Conservation (phyloP, 2,329 filamentous ascomycete genomes). For the Zymoseptoria ardabiliae region DNA sequence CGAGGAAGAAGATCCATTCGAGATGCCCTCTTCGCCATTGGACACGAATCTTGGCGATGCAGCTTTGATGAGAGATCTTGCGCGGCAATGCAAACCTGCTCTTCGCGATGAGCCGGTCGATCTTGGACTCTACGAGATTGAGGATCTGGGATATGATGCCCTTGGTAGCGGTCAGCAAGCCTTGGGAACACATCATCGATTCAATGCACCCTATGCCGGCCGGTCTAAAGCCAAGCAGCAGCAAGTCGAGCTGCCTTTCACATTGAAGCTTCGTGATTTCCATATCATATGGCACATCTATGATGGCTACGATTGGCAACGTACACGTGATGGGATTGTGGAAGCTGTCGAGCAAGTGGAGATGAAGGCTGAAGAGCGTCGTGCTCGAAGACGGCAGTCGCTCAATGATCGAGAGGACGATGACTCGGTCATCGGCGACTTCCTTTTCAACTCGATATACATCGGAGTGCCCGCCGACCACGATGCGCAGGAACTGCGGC, state of each 20-base stretch:
- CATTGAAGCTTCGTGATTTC: conserved; percentile 72
- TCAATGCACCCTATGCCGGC: conserved; percentile 22
- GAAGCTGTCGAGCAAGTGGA: conserved; percentile 87
- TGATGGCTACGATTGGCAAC: conserved; percentile 94
- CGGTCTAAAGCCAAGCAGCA: neutral
- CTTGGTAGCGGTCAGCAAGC: conserved; percentile 21
- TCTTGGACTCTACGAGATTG: conserved; percentile 25
- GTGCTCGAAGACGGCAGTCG: conserved; percentile 49
- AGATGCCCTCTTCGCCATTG: conserved; percentile 27
- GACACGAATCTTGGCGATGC: conserved; percentile 25
- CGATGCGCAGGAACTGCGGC: conserved; percentile 72
- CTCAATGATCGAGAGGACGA: conserved; percentile 60
- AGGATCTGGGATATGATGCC: conserved; percentile 30
- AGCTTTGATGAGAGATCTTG: conserved; percentile 26
- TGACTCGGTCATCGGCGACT: conserved; percentile 84
- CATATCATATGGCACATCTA: conserved; percentile 97
- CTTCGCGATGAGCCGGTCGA: conserved; percentile 16
- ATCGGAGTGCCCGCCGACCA: conserved; percentile 78
- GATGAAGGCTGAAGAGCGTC: conserved; percentile 68
- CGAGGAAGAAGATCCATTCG: conserved; percentile 32
- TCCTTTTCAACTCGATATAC: conserved; percentile 97
- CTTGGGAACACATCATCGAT: conserved; percentile 25
- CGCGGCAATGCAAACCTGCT: conserved; percentile 22
- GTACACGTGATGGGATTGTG: conserved; percentile 76
- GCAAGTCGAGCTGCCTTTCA: conserved; percentile 45